phyloP scores from a whole-genome alignment of 2,329 filamentous ascomycete species.

The Purpureocillium lavendulum region DNA sequence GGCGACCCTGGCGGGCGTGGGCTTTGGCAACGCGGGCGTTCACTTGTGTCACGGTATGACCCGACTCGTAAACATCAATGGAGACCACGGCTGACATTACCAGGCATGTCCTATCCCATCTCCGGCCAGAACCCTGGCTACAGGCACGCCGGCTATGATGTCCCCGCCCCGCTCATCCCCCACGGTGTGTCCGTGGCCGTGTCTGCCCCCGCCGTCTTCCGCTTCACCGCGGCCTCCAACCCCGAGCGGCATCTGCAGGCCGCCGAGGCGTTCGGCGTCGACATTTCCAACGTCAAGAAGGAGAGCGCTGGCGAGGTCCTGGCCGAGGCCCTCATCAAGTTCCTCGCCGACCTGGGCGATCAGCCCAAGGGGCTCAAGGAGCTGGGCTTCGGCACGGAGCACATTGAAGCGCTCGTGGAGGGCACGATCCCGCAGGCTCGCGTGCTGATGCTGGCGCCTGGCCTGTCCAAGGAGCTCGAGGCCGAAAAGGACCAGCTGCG shows the following conservation, averaged over 20 bases:
- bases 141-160: constrained; percentile 77
- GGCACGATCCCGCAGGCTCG: constrained; percentile 88
- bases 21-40: constrained; percentile 95
- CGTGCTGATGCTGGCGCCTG: constrained; percentile 87
- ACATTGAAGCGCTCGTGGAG: constrained; percentile 81
- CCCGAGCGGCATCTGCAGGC: constrained; percentile 85
- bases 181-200: constrained; percentile 95
- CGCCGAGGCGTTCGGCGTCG: constrained; percentile 84
- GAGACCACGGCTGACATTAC: not conserved
- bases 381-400: constrained; percentile 66
- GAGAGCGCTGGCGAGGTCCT: constrained; percentile 87
- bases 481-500: constrained; percentile 65
- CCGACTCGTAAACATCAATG: constrained; percentile 3
- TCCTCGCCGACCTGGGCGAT: constrained; percentile 76
- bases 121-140: constrained; percentile 90
- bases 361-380: constrained; percentile 81
- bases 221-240: constrained; percentile 84
- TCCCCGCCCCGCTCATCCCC: constrained; percentile 73
- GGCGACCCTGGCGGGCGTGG: constrained; percentile 86
- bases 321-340: constrained; percentile 71
- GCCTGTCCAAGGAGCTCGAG: constrained; percentile 60
- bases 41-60: constrained; percentile 58
- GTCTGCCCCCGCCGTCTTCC: constrained; percentile 87
- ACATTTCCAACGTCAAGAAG: constrained; percentile 76
- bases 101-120: constrained; percentile 94